Evolutionary conservation across 805 yeast species (phyloP), one percentile per base, ranked within the genome.

Genomic region (Yarrowia osloensis): DNA sequence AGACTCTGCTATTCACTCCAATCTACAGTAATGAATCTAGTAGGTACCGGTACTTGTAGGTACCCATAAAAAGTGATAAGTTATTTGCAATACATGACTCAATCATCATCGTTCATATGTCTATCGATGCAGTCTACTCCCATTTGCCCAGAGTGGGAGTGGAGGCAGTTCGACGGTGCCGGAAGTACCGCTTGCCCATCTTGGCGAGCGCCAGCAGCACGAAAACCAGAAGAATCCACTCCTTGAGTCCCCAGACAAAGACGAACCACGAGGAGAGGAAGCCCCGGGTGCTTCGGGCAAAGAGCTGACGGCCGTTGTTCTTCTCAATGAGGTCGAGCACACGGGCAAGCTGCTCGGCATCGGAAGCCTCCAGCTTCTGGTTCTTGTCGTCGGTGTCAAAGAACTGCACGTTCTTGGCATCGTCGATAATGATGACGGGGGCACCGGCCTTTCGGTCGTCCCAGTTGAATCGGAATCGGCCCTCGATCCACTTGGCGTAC

Each of bases 141-240:
- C 66, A 61, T 61, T 61, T 61, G 17, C 66, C 66, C 15, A 61
- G 66, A 22, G 40, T 31, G 22, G 66, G 66, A 15, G 54, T 46
- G 9, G 52, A n/a, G 19, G 66, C 54, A 29, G 54, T 33, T 31
- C 54, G 52, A 17, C 66, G 54, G 40, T 46, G 66, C 44, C 66
- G 21, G 26, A 29, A 44, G 54, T 44, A 31, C 33, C 44, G 33
- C 54, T 61, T 61, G 40, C 44, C 40, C 28, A 46, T 17, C 47
- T 61, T 61, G 33, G 33, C 42, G n/a, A 17, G 24, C 35, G 12
- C 24, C 22, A 44, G 54, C 3, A 61, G 40, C 21, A 61, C 24
- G 24, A 61, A 44, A 13, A 19, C 66, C 31, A 46, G 24, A 17
- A 61, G 54, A 35, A 61, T 35, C 26, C 44, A 61, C 11, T 24